phyloP scores from a whole-genome alignment of 139 green algal species.

The Yamagishiella unicocca region DNA sequence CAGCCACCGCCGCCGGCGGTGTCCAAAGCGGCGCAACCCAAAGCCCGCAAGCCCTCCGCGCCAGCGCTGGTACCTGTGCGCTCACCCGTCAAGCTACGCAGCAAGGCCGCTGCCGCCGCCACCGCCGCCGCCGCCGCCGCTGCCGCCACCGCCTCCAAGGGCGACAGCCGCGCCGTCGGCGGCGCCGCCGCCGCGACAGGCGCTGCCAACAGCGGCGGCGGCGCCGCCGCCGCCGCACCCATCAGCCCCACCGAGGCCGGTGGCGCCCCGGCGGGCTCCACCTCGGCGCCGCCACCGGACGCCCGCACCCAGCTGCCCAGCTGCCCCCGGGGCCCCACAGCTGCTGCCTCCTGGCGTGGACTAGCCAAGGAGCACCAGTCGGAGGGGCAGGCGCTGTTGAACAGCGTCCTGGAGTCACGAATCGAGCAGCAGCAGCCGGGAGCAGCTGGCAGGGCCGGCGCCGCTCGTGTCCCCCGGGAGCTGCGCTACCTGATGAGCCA shows the following conservation, averaged over 20 bases:
- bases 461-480: neutral
- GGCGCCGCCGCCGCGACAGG: neutral
- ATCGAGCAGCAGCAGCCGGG: conserved; percentile 40
- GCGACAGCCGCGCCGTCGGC: neutral
- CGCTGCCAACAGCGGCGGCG: neutral
- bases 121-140: neutral
- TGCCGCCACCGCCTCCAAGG: neutral
- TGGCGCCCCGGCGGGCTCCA: too few relatives aligned
- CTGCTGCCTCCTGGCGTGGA: neutral
- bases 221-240: neutral
- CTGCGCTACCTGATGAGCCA: conserved; percentile 41
- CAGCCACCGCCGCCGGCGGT: neutral
- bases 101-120: neutral
- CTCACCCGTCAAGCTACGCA: conserved; percentile 9
- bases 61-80: neutral
- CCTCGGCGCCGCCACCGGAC: too few relatives aligned
- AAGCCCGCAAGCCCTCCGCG: neutral
- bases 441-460: neutral
- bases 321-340: neutral
- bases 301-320: too few relatives aligned
- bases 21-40: neutral
- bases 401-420: conserved; percentile 28
- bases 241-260: too few relatives aligned
- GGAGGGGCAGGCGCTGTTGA: conserved; percentile 37
- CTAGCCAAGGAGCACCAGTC: conserved; percentile 31